Conservation (phyloP, 805 yeast genomes). For the Zygosaccharomyces pseudorouxii region DNA sequence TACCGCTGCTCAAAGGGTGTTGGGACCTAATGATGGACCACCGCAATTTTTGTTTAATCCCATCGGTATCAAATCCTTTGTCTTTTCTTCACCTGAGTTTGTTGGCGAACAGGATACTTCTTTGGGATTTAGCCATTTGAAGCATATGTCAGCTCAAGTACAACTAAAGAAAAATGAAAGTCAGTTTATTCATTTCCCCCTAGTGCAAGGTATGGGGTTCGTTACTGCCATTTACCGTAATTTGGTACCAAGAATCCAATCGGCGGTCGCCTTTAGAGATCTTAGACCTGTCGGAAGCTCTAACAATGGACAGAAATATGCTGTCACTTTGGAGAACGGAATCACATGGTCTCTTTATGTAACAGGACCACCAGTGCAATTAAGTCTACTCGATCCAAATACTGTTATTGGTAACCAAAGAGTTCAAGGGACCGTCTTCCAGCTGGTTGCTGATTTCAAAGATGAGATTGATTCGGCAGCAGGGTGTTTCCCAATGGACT, state of each 20-base stretch:
- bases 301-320: conserved; percentile 47
- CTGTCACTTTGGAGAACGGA: conserved; percentile 49
- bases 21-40: conserved; percentile 52
- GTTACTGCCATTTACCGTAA: conserved; percentile 60
- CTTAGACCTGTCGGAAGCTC: conserved; percentile 40
- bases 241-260: conserved; percentile 50
- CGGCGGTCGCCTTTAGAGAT: conserved; percentile 59
- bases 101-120: conserved; percentile 19
- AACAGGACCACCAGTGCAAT: conserved; percentile 45
- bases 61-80: conserved; percentile 57
- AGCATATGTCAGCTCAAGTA: conserved; percentile 36
- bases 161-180: conserved; percentile 24
- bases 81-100: conserved; percentile 46
- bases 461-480: conserved; percentile 53
- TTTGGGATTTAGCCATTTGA: conserved; percentile 30
- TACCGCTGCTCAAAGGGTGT: conserved; percentile 54
- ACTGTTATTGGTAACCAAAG: conserved; percentile 19
- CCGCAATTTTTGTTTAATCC: conserved; percentile 65
- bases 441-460: conserved; percentile 50
- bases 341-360: conserved; percentile 64
- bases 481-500: conserved; percentile 54
- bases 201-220: conserved; percentile 81
- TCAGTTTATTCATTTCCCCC: conserved; percentile 49
- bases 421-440: conserved; percentile 49
- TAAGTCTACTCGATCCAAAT: conserved; percentile 44